Evolutionary conservation across 2,329 filamentous ascomycete genomes (phyloP).

Genomic region (Phyllosticta citribraziliensis): DNA sequence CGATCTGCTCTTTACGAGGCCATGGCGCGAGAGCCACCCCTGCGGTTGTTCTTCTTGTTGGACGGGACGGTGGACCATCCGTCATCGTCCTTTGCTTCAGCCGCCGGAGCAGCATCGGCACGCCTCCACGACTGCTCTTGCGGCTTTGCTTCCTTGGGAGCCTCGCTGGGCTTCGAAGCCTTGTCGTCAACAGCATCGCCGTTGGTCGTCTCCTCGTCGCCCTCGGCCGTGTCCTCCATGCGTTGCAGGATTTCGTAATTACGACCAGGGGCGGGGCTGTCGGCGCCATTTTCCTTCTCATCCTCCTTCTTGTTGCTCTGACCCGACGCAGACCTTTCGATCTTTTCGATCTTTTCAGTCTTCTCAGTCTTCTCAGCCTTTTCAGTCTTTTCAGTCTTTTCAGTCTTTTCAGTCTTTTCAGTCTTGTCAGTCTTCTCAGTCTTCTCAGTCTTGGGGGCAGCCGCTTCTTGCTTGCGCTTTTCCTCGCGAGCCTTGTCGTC

Average conservation of each 20-base stretch:
- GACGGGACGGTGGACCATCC: slow-evolving; percentile 45
- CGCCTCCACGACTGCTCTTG: slow-evolving; percentile 33
- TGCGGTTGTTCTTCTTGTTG: slow-evolving; percentile 36
- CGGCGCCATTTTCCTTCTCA: slow-evolving; percentile 12
- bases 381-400: slow-evolving; percentile 39
- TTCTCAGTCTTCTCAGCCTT: slow-evolving; percentile 43
- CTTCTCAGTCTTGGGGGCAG: slow-evolving; percentile 35
- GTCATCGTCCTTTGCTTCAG: slow-evolving; percentile 37
- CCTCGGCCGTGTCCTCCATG: slow-evolving; percentile 25
- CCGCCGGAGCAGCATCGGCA: slow-evolving; percentile 22
- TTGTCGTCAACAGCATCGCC: slow-evolving; percentile 42
- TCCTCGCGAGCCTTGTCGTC: slow-evolving; percentile 77
- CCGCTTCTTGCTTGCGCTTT: slow-evolving; percentile 43
- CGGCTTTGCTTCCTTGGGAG: slow-evolving; percentile 35
- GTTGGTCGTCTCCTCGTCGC: slow-evolving; percentile 33
- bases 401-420: slow-evolving; percentile 36
- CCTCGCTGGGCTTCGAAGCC: slow-evolving; percentile 46
- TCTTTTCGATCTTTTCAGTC: slow-evolving; percentile 31
- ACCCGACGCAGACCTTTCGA: slow-evolving; percentile 3
- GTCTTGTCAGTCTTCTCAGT: slow-evolving; percentile 44
- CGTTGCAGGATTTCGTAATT: slow-evolving; percentile 48
- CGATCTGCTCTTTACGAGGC: slow-evolving; percentile 29
- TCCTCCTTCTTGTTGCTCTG: slow-evolving; percentile 30
- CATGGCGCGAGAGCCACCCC: slow-evolving; percentile 33
- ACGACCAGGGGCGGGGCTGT: slow-evolving; percentile 29